Percentiles rank a stretch among this genome's conserved stretches.
Evolutionary conservation across 2,329 filamentous ascomycete species (phyloP).

Genomic region (Beauveria sp.): DNA sequence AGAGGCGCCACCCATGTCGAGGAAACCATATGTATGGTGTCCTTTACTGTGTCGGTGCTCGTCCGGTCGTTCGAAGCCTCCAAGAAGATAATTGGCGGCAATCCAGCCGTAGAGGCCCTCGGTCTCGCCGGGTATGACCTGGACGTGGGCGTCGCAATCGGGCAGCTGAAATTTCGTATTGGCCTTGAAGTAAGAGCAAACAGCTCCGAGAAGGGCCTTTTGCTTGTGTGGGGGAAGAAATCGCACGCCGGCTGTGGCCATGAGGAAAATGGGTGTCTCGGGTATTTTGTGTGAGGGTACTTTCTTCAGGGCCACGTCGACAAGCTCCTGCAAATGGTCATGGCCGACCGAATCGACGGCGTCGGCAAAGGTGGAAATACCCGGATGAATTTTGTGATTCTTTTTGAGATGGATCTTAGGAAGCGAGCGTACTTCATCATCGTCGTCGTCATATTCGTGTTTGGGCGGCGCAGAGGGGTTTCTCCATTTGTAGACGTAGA

Average conservation of each 20-base stretch:
- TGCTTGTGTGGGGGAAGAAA: conserved; percentile 70
- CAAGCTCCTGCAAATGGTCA: conserved; percentile 70
- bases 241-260: conserved; percentile 93
- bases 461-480: conserved; percentile 58
- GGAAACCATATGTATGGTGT: conserved; percentile 92
- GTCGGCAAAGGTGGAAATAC: conserved; percentile 82
- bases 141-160: conserved; percentile 83
- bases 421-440: conserved; percentile 49
- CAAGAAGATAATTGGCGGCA: conserved; percentile 89
- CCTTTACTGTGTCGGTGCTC: conserved; percentile 73
- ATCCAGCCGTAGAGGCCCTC: conserved; percentile 97
- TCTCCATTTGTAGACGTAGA: conserved; percentile 92
- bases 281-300: conserved; percentile 69
- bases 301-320: conserved; percentile 72
- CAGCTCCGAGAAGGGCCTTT: conserved; percentile 61
- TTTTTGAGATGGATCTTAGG: conserved; percentile 78
- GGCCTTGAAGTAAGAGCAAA: conserved; percentile 73
- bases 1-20: conserved; percentile 97
- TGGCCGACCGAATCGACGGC: conserved; percentile 68
- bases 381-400: conserved; percentile 89
- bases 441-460: conserved; percentile 30
- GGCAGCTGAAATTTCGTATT: conserved; percentile 77
- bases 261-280: conserved; percentile 86
- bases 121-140: conserved; percentile 91
- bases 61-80: conserved; percentile 74